phyloP scores from a whole-genome alignment of 805 yeast genomes.

The Yamadazyma sp. region DNA sequence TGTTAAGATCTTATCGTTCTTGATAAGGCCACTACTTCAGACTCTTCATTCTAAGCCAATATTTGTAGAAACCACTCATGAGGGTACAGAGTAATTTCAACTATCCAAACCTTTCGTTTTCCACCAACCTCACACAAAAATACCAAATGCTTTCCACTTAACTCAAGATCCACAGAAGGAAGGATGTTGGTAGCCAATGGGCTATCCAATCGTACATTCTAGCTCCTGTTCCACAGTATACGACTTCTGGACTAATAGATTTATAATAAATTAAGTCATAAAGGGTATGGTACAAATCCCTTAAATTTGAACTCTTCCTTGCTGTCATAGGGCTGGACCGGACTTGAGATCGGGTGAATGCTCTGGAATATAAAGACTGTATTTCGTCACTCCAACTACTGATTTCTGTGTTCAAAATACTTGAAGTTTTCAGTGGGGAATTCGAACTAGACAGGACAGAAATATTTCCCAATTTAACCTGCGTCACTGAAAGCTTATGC shows the following conservation, averaged over 20 bases:
- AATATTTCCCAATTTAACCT: slow-evolving; percentile 41
- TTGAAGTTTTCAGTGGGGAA: slow-evolving; percentile 23
- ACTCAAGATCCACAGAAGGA: slow-evolving; percentile 26
- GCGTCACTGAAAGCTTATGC: slow-evolving; percentile 38
- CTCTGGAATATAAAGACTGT: slow-evolving; percentile 30
- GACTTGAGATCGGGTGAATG: slow-evolving; percentile 32
- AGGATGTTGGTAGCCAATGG: slow-evolving; percentile 30
- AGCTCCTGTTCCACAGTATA: slow-evolving; percentile 46
- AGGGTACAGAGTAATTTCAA: no score
- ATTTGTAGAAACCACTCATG: no score
- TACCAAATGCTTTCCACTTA: not conserved
- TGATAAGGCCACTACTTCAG: no score
- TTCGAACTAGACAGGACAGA: slow-evolving; percentile 26
- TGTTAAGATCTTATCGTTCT: no score
- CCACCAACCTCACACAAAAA: no score
- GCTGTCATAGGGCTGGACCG: slow-evolving; percentile 30
- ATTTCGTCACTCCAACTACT: slow-evolving; percentile 39
- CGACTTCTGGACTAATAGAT: slow-evolving; percentile 24
- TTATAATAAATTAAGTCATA: slow-evolving; percentile 37
- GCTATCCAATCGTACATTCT: slow-evolving; percentile 36
- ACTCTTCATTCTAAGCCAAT: no score
- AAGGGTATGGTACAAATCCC: slow-evolving; percentile 39
- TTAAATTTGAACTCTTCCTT: slow-evolving; percentile 30
- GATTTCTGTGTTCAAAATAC: slow-evolving; percentile 33
- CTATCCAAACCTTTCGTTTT: not conserved